Evolutionary conservation across 306 rosid genomes (phyloP), one percentile per base, ranked within the genome.

Genomic region (Trifolium fragiferum): DNA sequence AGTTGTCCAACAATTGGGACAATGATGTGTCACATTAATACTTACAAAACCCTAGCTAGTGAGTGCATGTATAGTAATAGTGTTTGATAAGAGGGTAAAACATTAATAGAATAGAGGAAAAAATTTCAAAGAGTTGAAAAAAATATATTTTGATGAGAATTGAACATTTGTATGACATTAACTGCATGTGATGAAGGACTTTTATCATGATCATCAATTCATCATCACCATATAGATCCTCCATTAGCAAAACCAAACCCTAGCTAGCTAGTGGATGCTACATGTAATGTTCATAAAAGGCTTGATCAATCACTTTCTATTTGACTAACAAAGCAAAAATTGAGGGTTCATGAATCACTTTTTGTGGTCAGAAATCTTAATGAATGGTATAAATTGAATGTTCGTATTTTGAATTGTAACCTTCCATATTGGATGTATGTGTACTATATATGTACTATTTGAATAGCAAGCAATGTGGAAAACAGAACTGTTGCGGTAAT

Each of bases 281-380:
- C 78, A 40, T 68, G 76, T 58, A 62, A 23, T 74, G 78, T 73
- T 76, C 27, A 50, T 55, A 66, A 79, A 80, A 61, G 76, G 76
- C 74, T 81, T 72, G 84, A 84, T 81, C 80, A 78, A 76, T 82
- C 87, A 78, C 91, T 85, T 77, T 85, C 90, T 72, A 46, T 82
- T 84, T 78, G 82, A 82, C 86, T 84, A 86, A 76, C 85, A 41
- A 46, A 78, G 72, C 76, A 76, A 73, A 72, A 82, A 84, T 65
- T 80, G 47, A 63, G 70, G 27, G 72, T 63, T 73, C 68, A 60
- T 76, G 64, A 76, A 75, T 54, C 33, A 30, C 33, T 30, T 30
- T 30, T 30, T 82, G 58, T 72, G 73, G 76, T 75, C 70, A 44
- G 68, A 74, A 79, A 74, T 75, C 70, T 54, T 60, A 74, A 79